Evolutionary conservation across 805 yeast species (phyloP), one percentile per base, ranked within the genome.

Genomic region (Cyberlindnera meyerae): DNA sequence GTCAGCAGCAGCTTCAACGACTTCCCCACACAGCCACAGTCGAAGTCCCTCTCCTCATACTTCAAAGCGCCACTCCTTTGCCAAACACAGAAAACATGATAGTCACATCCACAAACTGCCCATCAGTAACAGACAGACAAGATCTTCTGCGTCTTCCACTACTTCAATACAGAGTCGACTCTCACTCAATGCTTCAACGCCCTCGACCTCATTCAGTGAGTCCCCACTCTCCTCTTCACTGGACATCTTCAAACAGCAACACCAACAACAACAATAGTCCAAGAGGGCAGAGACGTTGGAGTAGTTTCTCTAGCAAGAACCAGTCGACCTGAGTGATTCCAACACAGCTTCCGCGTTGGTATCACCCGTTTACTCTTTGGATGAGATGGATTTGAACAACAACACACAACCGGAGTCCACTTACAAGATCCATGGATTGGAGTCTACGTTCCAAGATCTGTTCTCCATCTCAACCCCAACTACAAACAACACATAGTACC

Each of bases 41-140:
- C 44, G 36, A 34, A 38, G 42, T n/a, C 46, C 43, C 28, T 40
- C 43, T 27, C 45, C 39, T 24, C 15, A 34, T 31, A n/a, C n/a
- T n/a, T n/a, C n/a, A n/a, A n/a, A n/a, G n/a, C n/a, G n/a, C n/a
- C n/a, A n/a, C n/a, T n/a, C n/a, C n/a, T n/a, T n/a, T n/a, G n/a
- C n/a, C n/a, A n/a, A n/a, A n/a, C n/a, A n/a, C n/a, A 42, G 48
- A 17, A 33, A 42, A 31, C 37, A 44, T 0, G 47, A 48, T 12
- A 43, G 38, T 24, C 54, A 50, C 37, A 27, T 48, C n/a, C 54
- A 48, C 37, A 50, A 50, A 18, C 29, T 13, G 8, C 27, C 27
- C 14, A n/a, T 6, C 11, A 7, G 13, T 12, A 24, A 6, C 7
- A n/a, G 27, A 11, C 14, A 8, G 11, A 7, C 13, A 24, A 11